phyloP scores from a whole-genome alignment of 805 yeast species.

The Jamesozyma hellenica region DNA sequence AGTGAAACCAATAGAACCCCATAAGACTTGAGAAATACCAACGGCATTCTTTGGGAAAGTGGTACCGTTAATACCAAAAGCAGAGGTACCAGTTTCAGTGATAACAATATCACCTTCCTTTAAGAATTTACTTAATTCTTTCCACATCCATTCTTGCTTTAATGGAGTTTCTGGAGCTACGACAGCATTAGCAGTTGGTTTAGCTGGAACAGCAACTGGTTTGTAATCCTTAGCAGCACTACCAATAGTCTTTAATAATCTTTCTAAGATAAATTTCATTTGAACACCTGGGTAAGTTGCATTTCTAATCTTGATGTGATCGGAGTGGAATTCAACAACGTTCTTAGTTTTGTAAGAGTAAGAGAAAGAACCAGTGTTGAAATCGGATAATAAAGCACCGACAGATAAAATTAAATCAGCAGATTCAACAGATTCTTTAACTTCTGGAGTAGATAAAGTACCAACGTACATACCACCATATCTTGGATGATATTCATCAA shows the following conservation, averaged over 20 bases:
- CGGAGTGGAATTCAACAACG: conserved; percentile 61
- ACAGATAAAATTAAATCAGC: conserved; percentile 63
- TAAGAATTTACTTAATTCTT: conserved; percentile 44
- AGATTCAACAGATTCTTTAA: conserved; percentile 51
- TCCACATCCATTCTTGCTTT: conserved; percentile 55
- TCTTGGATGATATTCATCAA: conserved; percentile 53
- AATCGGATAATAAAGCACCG: conserved; percentile 70
- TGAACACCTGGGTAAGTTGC: conserved; percentile 56
- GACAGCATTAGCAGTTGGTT: conserved; percentile 32
- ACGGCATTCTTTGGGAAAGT: conserved; percentile 43
- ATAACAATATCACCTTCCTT: conserved; percentile 48
- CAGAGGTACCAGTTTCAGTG: conserved; percentile 58
- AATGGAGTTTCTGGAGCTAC: conserved; percentile 34
- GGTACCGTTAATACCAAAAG: conserved; percentile 50
- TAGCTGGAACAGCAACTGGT: conserved; percentile 41
- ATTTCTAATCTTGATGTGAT: conserved; percentile 49
- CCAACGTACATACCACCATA: conserved; percentile 76
- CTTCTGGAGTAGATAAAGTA: conserved; percentile 53
- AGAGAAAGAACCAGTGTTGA: conserved; percentile 72
- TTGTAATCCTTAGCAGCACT: conserved; percentile 29
- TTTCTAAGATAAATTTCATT: conserved; percentile 42
- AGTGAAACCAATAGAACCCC: conserved; percentile 59
- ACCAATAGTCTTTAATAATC: conserved; percentile 28
- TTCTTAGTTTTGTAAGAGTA: conserved; percentile 56
- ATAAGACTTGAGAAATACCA: conserved; percentile 56